Evolutionary conservation across 169 alveolate species (phyloP), one percentile per base, ranked within the genome.

Genomic region (Eimeria praecox): DNA sequence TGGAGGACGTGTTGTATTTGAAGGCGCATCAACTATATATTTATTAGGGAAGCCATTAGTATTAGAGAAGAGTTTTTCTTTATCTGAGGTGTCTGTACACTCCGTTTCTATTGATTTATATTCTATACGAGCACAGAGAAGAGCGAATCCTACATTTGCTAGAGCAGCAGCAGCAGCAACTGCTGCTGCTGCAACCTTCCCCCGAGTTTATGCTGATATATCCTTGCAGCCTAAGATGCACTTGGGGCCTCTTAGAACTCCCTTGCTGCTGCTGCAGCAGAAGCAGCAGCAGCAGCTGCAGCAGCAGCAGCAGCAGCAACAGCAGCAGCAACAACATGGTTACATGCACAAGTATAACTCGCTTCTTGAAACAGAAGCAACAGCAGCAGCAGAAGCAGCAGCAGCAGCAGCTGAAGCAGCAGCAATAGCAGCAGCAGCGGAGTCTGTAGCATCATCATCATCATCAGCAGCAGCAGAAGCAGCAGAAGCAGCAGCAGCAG

Each of bases 1-100:
- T 90, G 99, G 99, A 46, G 97, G 97, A 33, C 95, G 99, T 44
- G 80, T 97, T n/a, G 97, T 96, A 92, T 98, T 92, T 66, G 99
- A 98, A 95, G 99, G 98, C 52, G 77, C 97, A 52, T 96, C 98
- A 18, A 93, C 97, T 96, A 96, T 98, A 9, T 97, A 97, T 42
- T 92, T 95, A 91, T 98, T 97, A 95, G 99, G 99, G 18, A 96
- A 97, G 73, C 78, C 98, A 24, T 75, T 96, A 38, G 97, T 97
- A 1, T 95, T 90, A 89, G 97, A 82, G 38, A 12, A 80, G 27
- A 90, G 77, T 35, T 92, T 75, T 52, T 10, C 52, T 20, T 20
- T 96, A 14, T 82, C 90, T 44, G 98, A 97, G 5, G 96, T 97
- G 30, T 42, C 33, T 52, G 96, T 97, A 20, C 56, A 90, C n/a